Evolutionary conservation across 352 stramenopile species (phyloP).

Genomic region (Thalassiosira pacifica): DNA sequence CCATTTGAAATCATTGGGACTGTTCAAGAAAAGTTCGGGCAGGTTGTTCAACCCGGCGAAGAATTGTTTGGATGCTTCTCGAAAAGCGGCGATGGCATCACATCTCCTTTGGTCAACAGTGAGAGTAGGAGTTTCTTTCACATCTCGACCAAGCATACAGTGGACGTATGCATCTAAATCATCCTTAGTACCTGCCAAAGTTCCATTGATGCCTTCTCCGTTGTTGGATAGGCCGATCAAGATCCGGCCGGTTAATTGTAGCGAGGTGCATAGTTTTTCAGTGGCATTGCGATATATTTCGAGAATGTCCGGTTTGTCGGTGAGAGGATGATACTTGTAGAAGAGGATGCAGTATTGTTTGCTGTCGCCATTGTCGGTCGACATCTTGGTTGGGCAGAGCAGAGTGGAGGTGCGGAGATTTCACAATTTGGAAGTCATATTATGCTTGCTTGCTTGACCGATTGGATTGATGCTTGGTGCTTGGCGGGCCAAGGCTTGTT

Average conservation of each 20-base stretch:
- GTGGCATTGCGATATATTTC: slow-evolving; percentile 67
- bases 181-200: slow-evolving; percentile 63
- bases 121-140: background rate
- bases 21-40: slow-evolving; percentile 63
- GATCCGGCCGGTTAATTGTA: slow-evolving; percentile 79
- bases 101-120: slow-evolving; percentile 3
- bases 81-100: slow-evolving; percentile 58
- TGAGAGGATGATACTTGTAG: slow-evolving; percentile 84
- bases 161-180: slow-evolving; percentile 66
- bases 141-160: slow-evolving; percentile 61
- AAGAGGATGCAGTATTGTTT: slow-evolving; percentile 75
- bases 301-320: slow-evolving; percentile 49
- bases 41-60: slow-evolving; percentile 55
- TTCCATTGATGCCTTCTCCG: slow-evolving; percentile 84
- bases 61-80: slow-evolving; percentile 66
- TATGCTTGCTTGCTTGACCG: too few relatives aligned
- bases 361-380: background rate
- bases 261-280: slow-evolving; percentile 63
- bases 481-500: too few relatives aligned
- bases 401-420: too few relatives aligned
- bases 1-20: slow-evolving; percentile 83
- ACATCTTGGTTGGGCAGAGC: background rate
- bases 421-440: too few relatives aligned
- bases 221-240: slow-evolving; percentile 74
- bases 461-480: too few relatives aligned